phyloP scores from a whole-genome alignment of 2,329 filamentous ascomycete genomes.

The Massarina eburnea region DNA sequence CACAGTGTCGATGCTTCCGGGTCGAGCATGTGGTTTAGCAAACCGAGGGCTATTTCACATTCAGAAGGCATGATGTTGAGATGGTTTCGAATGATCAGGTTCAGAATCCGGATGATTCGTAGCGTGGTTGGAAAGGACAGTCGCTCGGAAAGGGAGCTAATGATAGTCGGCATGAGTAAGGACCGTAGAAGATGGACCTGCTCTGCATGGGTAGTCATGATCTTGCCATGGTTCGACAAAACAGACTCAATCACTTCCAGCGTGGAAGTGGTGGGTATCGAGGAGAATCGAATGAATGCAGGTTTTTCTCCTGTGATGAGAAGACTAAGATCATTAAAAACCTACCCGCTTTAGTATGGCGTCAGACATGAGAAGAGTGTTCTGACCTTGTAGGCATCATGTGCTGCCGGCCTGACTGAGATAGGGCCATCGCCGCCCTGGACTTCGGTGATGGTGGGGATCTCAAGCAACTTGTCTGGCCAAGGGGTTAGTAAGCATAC shows the following conservation, averaged over 20 bases:
- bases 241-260: slow-evolving; percentile 91
- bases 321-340: slow-evolving; percentile 88
- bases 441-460: slow-evolving; percentile 66
- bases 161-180: slow-evolving; percentile 80
- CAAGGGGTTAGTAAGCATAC: background rate
- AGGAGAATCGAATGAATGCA: slow-evolving; percentile 77
- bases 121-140: slow-evolving; percentile 81
- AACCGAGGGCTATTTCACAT: slow-evolving; percentile 77
- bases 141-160: slow-evolving; percentile 74
- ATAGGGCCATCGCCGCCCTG: slow-evolving; percentile 66
- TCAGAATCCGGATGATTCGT: slow-evolving; percentile 78
- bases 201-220: slow-evolving; percentile 78
- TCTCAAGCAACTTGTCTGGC: slow-evolving; percentile 48
- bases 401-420: slow-evolving; percentile 71
- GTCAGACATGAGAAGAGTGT: background rate
- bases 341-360: slow-evolving; percentile 45
- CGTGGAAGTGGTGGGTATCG: slow-evolving; percentile 78
- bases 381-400: slow-evolving; percentile 76
- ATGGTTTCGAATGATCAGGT: slow-evolving; percentile 77
- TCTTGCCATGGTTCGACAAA: slow-evolving; percentile 77
- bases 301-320: slow-evolving; percentile 82
- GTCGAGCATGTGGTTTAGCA: slow-evolving; percentile 84
- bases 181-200: slow-evolving; percentile 76
- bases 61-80: slow-evolving; percentile 73
- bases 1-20: slow-evolving; percentile 76